Evolutionary conservation across 2,329 filamentous ascomycete genomes (phyloP).

Genomic region (Cladosporium halotolerans): DNA sequence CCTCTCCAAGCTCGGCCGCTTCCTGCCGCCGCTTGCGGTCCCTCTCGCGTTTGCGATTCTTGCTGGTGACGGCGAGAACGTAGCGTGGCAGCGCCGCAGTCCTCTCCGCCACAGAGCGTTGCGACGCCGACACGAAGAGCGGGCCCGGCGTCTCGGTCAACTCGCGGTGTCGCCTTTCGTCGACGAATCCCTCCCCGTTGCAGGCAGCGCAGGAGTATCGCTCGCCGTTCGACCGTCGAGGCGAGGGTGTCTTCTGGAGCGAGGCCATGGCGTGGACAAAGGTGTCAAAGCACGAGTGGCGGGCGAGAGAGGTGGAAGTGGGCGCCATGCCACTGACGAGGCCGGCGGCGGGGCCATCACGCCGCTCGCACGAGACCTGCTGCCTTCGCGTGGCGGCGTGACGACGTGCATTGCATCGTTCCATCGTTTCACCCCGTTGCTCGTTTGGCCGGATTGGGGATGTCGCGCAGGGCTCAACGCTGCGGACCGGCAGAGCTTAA

Average conservation of each 20-base stretch:
- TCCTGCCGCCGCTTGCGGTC: not conserved
- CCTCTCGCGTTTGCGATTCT: not conserved
- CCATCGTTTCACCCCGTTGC: too few relatives aligned
- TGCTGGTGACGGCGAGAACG: not conserved
- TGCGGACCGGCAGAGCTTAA: too few relatives aligned
- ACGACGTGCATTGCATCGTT: too few relatives aligned
- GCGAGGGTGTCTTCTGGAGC: not conserved
- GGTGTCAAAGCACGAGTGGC: too few relatives aligned
- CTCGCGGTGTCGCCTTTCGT: not conserved
- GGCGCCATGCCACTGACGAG: too few relatives aligned
- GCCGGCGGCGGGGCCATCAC: too few relatives aligned
- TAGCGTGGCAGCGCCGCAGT: not conserved
- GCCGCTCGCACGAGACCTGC: too few relatives aligned
- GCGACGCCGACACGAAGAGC: not conserved
- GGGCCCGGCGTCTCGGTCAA: not conserved
- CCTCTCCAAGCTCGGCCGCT: not conserved
- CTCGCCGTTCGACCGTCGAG: not conserved
- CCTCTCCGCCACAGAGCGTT: not conserved
- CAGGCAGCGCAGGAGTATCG: not conserved
- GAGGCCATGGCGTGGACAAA: too few relatives aligned
- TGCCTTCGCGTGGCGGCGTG: too few relatives aligned
- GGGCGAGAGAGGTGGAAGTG: too few relatives aligned
- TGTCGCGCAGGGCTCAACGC: too few relatives aligned
- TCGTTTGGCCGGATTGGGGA: too few relatives aligned
- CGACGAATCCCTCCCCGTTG: not conserved